Conservation (phyloP, 1,284 basidiomycete species). For the Stereum hirsutum region DNA sequence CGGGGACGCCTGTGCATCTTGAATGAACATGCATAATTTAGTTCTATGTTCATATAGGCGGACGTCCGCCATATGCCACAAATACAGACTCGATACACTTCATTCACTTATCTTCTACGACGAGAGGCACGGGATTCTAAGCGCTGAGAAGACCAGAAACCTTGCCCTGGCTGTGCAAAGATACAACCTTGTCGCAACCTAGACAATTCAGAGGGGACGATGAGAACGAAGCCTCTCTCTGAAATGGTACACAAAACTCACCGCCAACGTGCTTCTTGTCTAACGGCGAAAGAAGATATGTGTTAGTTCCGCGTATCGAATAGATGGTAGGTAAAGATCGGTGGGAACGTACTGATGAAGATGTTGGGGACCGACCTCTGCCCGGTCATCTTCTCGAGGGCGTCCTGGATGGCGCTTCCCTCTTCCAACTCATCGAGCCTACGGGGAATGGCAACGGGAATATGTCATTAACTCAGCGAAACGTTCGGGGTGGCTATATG, state of each 20-base stretch:
- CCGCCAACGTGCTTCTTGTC: slow-evolving; percentile 53
- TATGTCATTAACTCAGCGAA: background rate
- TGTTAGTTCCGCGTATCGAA: too few relatives aligned
- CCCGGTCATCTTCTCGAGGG: slow-evolving; percentile 46
- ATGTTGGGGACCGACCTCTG: slow-evolving; percentile 63
- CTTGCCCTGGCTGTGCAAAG: background rate
- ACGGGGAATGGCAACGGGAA: background rate
- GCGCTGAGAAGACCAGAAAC: background rate
- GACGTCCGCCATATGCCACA: too few relatives aligned
- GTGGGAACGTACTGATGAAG: slow-evolving; percentile 47
- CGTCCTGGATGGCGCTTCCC: slow-evolving; percentile 49
- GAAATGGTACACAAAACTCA: slow-evolving; percentile 10
- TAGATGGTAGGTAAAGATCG: background rate
- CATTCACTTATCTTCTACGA: background rate
- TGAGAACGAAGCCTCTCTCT: background rate
- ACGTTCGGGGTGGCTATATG: background rate
- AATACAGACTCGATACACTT: too few relatives aligned
- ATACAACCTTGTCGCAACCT: slow-evolving; percentile 1
- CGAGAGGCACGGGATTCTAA: background rate
- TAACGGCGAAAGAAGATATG: slow-evolving; percentile 14
- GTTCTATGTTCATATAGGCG: too few relatives aligned
- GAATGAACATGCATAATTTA: too few relatives aligned
- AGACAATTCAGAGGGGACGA: background rate
- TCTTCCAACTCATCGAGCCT: slow-evolving; percentile 40
- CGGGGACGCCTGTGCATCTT: too few relatives aligned